Conservation (phyloP, 805 yeast species). For the Soucietia sequanensis region DNA sequence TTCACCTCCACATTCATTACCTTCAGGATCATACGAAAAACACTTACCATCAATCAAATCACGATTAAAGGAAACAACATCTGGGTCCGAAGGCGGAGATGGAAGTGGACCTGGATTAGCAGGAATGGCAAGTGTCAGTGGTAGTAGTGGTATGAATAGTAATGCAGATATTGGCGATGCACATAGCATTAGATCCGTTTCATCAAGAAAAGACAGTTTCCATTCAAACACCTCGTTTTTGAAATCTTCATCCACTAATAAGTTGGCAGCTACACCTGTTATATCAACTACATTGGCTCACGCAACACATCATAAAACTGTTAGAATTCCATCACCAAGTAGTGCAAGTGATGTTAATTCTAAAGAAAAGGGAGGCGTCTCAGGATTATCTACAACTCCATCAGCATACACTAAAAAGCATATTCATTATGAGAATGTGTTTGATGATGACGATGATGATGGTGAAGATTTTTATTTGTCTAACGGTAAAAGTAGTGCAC, state of each 20-base stretch:
- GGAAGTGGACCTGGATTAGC: too few species aligned
- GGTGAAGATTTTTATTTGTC: constrained; percentile 17
- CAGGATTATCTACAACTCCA: constrained; percentile 37
- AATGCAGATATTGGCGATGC: background rate
- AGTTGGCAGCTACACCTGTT: constrained; percentile 20
- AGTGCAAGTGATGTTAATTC: background rate
- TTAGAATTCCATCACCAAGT: constrained; percentile 2
- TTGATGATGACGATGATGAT: constrained; percentile 52
- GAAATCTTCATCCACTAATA: constrained; percentile 14
- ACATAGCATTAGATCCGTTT: background rate
- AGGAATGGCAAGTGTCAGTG: constrained; percentile 1
- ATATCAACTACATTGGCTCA: constrained; percentile 23
- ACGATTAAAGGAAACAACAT: constrained; percentile 23
- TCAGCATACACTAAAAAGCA: constrained; percentile 23
- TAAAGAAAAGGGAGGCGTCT: constrained; percentile 11
- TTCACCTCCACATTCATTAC: constrained; percentile 16
- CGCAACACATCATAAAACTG: constrained; percentile 15
- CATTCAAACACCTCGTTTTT: constrained; percentile 11
- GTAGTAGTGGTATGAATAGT: background rate
- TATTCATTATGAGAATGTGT: constrained; percentile 38
- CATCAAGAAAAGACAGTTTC: constrained; percentile 1
- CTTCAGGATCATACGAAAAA: constrained; percentile 24
- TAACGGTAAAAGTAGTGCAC: background rate
- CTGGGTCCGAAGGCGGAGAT: constrained; percentile 5
- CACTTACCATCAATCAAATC: constrained; percentile 34